These are phyloP conservation scores for Polytolypa hystricis DNA, from an alignment of 2,329 filamentous ascomycete species.

Conservation along the genomic window DNA sequence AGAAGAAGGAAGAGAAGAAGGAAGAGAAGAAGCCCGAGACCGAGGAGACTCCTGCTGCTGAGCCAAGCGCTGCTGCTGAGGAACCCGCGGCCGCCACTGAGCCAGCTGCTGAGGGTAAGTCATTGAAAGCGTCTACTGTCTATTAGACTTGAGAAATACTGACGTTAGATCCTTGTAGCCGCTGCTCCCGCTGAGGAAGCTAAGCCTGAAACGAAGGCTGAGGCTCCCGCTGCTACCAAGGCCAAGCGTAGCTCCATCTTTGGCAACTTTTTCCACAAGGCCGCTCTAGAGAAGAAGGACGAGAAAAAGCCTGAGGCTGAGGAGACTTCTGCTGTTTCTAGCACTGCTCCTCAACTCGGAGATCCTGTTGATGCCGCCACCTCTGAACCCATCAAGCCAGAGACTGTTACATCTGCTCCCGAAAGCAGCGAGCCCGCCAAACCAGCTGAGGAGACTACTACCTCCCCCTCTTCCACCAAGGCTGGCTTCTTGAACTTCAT, in stretches of 20 bases:
- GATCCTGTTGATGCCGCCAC: slow-evolving; percentile 30
- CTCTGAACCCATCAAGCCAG: slow-evolving; percentile 29
- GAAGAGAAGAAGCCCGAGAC: slow-evolving; percentile 26
- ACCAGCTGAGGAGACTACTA: slow-evolving; percentile 19
- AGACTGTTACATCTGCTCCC: slow-evolving; percentile 35
- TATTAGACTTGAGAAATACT: slow-evolving; percentile 11
- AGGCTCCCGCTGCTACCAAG: slow-evolving; percentile 43
- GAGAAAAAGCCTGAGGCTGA: slow-evolving; percentile 40
- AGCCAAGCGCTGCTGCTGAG: slow-evolving; percentile 27
- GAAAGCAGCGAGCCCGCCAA: slow-evolving; percentile 26
- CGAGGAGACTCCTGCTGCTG: slow-evolving; percentile 24
- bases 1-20: slow-evolving; percentile 33
- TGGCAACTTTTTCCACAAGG: slow-evolving; percentile 65
- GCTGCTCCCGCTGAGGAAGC: slow-evolving; percentile 37
- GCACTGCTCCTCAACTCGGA: slow-evolving; percentile 39
- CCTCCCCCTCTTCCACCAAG: slow-evolving; percentile 26
- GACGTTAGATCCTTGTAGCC: slow-evolving; percentile 22
- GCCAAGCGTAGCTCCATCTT: slow-evolving; percentile 79
- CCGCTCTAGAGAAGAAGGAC: slow-evolving; percentile 35
- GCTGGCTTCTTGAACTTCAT: slow-evolving; percentile 20
- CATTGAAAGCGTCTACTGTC: slow-evolving; percentile 20
- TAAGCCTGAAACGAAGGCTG: slow-evolving; percentile 40
- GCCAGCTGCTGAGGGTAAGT: slow-evolving; percentile 20
- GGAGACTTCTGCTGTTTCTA: slow-evolving; percentile 36
- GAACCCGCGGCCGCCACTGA: slow-evolving; percentile 23